Evolutionary conservation across 176 grass and related monocot genomes (phyloP).

Genomic region (Otatea glauca): DNA sequence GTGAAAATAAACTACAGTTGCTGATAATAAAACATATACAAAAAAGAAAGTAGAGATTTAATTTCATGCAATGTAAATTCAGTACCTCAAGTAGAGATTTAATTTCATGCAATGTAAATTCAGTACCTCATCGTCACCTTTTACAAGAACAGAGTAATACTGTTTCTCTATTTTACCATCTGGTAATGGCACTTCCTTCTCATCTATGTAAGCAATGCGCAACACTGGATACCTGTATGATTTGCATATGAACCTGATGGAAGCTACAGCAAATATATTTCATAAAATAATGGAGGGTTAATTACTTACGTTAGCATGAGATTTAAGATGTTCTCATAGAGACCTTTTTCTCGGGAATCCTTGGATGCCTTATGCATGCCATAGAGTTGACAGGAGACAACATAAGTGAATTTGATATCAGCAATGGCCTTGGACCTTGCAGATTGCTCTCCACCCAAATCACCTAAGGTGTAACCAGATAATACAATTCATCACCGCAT

Average conservation of each 20-base stretch:
- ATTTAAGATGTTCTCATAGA: conserved; percentile 75
- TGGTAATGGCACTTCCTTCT: conserved; percentile 54
- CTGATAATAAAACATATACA: conserved; percentile 1
- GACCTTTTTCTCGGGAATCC: conserved; percentile 64
- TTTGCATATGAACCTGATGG: conserved; percentile 40
- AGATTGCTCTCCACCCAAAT: conserved; percentile 40
- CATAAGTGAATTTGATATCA: conserved; percentile 82
- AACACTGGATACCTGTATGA: conserved; percentile 62
- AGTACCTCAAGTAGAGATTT: too few relatives aligned
- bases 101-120: conserved; percentile 34
- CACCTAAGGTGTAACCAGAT: conserved; percentile 43
- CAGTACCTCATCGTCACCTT: conserved; percentile 81
- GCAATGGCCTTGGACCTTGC: conserved; percentile 54
- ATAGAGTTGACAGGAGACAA: conserved; percentile 79
- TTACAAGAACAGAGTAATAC: conserved; percentile 85
- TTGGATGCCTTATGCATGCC: conserved; percentile 73
- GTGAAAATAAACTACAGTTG: background rate
- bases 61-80: too few relatives aligned
- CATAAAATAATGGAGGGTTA: conserved; percentile 21
- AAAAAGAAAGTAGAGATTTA: conserved; percentile 23
- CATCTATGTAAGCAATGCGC: conserved; percentile 83
- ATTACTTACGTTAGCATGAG: conserved; percentile 66
- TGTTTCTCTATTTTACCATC: conserved; percentile 59
- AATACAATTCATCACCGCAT: conserved; percentile 26
- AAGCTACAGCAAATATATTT: conserved; percentile 29